Evolutionary conservation across 495 filamentous ascomycete species (phyloP).

Genomic region (Podospora anserina): DNA sequence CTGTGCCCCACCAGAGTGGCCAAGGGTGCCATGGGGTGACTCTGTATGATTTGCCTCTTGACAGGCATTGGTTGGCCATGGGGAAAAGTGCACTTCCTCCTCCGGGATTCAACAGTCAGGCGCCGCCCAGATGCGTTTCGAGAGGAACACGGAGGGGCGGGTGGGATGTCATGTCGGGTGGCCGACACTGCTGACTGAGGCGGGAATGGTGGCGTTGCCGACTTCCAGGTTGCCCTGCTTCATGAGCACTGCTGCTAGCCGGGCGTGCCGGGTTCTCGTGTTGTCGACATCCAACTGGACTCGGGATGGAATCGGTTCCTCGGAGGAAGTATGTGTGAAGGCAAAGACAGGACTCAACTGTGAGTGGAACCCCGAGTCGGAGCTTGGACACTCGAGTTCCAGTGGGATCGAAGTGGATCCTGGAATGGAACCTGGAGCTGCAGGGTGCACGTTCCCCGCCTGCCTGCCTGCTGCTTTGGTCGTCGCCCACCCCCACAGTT

Average conservation of each 20-base stretch:
- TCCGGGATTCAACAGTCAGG: neutral
- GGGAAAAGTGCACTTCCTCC: neutral
- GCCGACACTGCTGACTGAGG: slow-evolving; percentile 2
- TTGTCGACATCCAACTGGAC: neutral
- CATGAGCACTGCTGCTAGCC: neutral
- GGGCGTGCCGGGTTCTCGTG: too few relatives aligned
- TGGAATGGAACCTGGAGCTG: neutral
- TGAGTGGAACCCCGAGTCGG: too few relatives aligned
- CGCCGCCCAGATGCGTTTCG: neutral
- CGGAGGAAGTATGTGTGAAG: neutral
- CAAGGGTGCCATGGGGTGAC: neutral
- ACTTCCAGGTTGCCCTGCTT: neutral
- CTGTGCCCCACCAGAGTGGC: neutral
- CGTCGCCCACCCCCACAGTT: neutral
- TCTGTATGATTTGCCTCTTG: neutral
- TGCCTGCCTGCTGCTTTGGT: neutral
- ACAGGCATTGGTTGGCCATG: neutral
- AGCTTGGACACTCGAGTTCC: neutral
- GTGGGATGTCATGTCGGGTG: neutral
- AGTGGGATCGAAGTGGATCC: neutral
- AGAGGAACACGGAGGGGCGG: neutral
- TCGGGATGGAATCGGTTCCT: neutral
- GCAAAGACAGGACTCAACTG: neutral
- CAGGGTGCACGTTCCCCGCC: neutral
- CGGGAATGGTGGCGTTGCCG: slow-evolving; percentile 2